Evolutionary conservation across 176 grass and related monocot genomes (phyloP).

Genomic region (Calamus simplicifolius): DNA sequence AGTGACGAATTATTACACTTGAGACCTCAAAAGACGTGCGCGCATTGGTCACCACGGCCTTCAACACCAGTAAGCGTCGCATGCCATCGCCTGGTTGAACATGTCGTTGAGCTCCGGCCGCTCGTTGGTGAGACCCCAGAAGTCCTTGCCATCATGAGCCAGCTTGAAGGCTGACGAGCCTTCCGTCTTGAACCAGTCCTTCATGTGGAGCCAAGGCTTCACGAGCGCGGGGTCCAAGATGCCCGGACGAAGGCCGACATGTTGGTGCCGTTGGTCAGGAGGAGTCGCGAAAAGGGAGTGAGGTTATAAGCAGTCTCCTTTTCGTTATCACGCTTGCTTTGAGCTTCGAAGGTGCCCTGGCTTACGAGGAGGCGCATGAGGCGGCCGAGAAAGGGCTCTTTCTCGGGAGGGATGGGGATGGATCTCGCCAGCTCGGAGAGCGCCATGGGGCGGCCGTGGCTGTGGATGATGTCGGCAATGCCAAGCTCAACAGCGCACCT

Average conservation of each 20-base stretch:
- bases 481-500: not conserved
- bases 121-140: constrained; percentile 6
- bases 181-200: constrained; percentile 22
- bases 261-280: not conserved
- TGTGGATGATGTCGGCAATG: constrained; percentile 5
- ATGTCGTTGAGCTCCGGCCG: not conserved
- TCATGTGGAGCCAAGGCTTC: constrained; percentile 2
- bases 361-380: constrained; percentile 15
- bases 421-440: constrained; percentile 11
- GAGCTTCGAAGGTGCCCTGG: constrained; percentile 11
- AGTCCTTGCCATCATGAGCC: constrained; percentile 4
- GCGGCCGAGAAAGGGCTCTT: not conserved
- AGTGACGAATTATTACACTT: too few relatives aligned
- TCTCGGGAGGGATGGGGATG: constrained; percentile 21
- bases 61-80: constrained; percentile 7
- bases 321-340: not conserved
- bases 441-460: constrained; percentile 23
- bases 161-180: not conserved
- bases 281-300: constrained; percentile 14
- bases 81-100: constrained; percentile 26
- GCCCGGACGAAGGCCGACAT: constrained; percentile 7
- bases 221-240: not conserved
- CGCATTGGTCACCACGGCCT: not conserved
- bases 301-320: constrained; percentile 13
- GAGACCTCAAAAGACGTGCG: constrained; percentile 5